Evolutionary conservation across 2,329 filamentous ascomycete genomes (phyloP).

Genomic region (Periconia sp.): DNA sequence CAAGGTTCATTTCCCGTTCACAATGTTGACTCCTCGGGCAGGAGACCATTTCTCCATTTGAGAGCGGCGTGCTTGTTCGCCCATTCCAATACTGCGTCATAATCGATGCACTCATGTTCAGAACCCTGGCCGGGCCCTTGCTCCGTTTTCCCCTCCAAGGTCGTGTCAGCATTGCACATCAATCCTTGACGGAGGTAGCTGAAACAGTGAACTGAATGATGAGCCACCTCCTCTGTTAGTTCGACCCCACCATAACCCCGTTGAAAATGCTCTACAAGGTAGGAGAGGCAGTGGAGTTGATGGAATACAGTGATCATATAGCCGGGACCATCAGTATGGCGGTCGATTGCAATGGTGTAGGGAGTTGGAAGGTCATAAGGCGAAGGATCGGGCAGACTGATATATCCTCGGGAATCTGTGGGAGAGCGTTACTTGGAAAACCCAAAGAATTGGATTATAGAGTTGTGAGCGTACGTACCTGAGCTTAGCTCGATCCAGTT

Average conservation of each 20-base stretch:
- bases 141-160: constrained; percentile 23
- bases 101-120: constrained; percentile 27
- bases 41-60: constrained; percentile 20
- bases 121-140: constrained; percentile 18
- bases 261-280: constrained; percentile 23
- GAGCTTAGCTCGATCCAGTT: constrained; percentile 25
- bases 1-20: background rate
- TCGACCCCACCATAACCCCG: constrained; percentile 20
- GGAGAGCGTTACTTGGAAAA: background rate
- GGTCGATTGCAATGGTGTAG: constrained; percentile 18
- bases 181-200: constrained; percentile 28
- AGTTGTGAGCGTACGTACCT: constrained; percentile 3
- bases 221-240: constrained; percentile 18
- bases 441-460: background rate
- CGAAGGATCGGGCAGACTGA: constrained; percentile 3
- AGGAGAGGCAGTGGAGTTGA: constrained; percentile 29
- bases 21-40: constrained; percentile 17
- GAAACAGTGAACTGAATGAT: constrained; percentile 30
- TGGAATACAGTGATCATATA: constrained; percentile 31
- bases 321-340: constrained; percentile 18
- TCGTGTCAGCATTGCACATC: constrained; percentile 29
- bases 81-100: constrained; percentile 25
- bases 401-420: constrained; percentile 20
- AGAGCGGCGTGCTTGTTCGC: constrained; percentile 18
- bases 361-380: constrained; percentile 22